Conservation (phyloP, 768 basidiomycete species). For the Holtermannia corniformis region DNA sequence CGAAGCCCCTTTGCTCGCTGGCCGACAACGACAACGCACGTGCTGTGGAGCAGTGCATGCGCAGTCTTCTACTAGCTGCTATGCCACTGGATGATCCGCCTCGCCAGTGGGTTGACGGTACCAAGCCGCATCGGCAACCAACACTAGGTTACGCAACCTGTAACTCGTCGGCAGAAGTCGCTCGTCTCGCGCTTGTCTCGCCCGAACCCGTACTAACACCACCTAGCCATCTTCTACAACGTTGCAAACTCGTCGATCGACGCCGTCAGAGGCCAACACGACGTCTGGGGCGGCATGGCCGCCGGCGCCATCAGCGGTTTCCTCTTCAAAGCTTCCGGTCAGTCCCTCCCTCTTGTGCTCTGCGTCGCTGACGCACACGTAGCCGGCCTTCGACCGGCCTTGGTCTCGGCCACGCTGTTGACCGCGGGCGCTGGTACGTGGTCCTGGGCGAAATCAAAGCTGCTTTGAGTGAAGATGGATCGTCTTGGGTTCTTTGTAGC, state of each 20-base stretch:
- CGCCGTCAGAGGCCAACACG: conserved; percentile 77
- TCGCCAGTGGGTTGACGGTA: no score
- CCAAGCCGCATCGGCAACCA: no score
- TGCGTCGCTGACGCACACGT: conserved; percentile 21
- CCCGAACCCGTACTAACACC: no score
- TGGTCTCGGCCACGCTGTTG: conserved; percentile 79
- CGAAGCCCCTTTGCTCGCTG: no score
- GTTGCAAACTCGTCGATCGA: conserved; percentile 92
- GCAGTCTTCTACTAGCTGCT: no score
- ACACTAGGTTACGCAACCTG: no score
- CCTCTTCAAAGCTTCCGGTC: conserved; percentile 89
- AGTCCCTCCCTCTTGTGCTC: conserved; percentile 41
- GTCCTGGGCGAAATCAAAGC: conserved; percentile 85
- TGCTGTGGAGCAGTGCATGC: no score
- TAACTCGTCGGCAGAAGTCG: no score
- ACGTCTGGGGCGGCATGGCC: conserved; percentile 78
- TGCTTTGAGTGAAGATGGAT: conserved; percentile 43
- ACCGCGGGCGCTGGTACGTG: conserved; percentile 84
- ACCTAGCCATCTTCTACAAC: conserved; percentile 85
- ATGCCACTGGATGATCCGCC: no score
- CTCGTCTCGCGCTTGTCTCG: no score
- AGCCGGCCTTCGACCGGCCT: conserved; percentile 87
- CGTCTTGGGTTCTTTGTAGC: not conserved
- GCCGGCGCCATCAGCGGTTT: conserved; percentile 86
- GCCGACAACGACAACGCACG: no score